These are phyloP conservation scores for Chloris gayana DNA, from an alignment of 176 grass and related monocot species.

Conservation along the genomic window DNA sequence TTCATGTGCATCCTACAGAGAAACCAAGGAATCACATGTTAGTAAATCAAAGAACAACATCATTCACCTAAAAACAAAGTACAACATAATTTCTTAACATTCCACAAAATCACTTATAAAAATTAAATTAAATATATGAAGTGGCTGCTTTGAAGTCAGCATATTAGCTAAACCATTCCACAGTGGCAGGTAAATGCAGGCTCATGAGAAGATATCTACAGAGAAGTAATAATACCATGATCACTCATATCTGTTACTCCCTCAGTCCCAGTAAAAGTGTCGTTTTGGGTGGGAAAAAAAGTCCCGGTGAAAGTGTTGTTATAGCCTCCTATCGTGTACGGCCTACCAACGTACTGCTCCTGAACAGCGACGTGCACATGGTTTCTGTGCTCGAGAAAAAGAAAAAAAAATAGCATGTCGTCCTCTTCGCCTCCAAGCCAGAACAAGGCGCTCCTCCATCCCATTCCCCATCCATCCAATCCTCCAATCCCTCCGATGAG, in stretches of 20 bases:
- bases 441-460: too few relatives aligned
- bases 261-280: too few relatives aligned
- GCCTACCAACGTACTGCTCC: too few relatives aligned
- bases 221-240: background rate
- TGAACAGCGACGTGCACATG: too few relatives aligned
- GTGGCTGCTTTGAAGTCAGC: conserved; percentile 14
- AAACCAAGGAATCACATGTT: conserved; percentile 33
- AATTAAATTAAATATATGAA: background rate
- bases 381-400: too few relatives aligned
- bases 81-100: conserved; percentile 1
- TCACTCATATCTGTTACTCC: conserved; percentile 26
- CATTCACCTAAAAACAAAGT: conserved; percentile 18
- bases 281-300: too few relatives aligned
- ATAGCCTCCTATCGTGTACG: too few relatives aligned
- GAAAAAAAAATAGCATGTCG: too few relatives aligned
- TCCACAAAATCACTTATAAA: background rate
- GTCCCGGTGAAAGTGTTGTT: too few relatives aligned
- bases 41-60: conserved; percentile 23
- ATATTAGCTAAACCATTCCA: conserved; percentile 11
- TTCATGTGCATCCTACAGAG: conserved; percentile 89
- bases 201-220: conserved; percentile 4
- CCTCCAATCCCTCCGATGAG: too few relatives aligned
- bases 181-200: background rate
- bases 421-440: too few relatives aligned
- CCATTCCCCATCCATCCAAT: too few relatives aligned